Conservation (phyloP, 148 eudicot genomes). For the Fagopyrum esculentum region DNA sequence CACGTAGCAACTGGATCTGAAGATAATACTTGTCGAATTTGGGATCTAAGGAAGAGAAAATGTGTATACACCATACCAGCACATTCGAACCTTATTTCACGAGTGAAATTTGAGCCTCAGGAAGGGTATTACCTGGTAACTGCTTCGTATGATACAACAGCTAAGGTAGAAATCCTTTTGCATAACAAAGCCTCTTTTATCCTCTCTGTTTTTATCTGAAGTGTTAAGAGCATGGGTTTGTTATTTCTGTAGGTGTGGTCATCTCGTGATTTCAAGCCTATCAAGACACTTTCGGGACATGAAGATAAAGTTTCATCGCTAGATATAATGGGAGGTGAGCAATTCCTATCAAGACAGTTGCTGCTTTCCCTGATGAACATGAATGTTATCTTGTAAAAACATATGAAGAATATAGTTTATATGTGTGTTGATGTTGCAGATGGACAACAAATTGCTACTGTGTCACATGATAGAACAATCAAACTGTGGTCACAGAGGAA, state of each 20-base stretch:
- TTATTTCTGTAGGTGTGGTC: constrained; percentile 68
- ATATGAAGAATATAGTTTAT: background rate
- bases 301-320: constrained; percentile 76
- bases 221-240: background rate
- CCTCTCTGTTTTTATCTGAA: background rate
- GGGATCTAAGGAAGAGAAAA: constrained; percentile 88
- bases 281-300: constrained; percentile 76
- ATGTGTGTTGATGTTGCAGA: constrained; percentile 41
- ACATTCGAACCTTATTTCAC: constrained; percentile 84
- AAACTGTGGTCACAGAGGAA: constrained; percentile 68
- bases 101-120: constrained; percentile 94
- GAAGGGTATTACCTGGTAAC: constrained; percentile 91
- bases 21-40: constrained; percentile 87
- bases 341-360: background rate
- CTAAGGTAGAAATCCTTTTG: constrained; percentile 46
- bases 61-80: constrained; percentile 82
- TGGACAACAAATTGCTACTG: constrained; percentile 73
- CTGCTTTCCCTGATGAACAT: background rate
- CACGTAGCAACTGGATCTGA: constrained; percentile 93
- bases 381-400: background rate
- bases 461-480: constrained; percentile 80
- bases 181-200: background rate
- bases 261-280: constrained; percentile 74
- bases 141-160: constrained; percentile 84
- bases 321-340: constrained; percentile 63